These are phyloP conservation scores for Ceratobasidium sp. DNA, from an alignment of 1,284 basidiomycete genomes.

Conservation along the genomic window DNA sequence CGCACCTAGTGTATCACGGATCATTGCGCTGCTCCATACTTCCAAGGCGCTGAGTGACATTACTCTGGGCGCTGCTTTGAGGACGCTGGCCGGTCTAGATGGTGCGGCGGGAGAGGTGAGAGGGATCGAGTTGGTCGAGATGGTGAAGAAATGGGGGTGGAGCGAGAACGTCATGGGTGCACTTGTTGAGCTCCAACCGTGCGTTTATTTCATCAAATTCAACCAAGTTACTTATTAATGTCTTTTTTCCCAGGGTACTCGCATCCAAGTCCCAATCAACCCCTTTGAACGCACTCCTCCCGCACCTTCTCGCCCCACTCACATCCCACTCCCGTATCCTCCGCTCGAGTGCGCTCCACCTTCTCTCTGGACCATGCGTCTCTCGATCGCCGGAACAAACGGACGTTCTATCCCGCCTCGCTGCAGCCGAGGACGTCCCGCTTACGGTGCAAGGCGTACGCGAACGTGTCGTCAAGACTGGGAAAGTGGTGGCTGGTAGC, in stretches of 20 bases:
- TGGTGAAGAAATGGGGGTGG: conserved; percentile 43
- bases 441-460: conserved; percentile 83
- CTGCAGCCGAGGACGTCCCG: conserved; percentile 79
- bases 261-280: neutral
- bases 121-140: neutral
- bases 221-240: neutral
- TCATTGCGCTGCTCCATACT: conserved; percentile 11
- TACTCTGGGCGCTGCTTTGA: neutral
- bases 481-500: conserved; percentile 52
- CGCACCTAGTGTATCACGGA: conserved; percentile 21
- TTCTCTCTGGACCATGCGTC: conserved; percentile 54
- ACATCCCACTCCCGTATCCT: conserved; percentile 38
- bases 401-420: conserved; percentile 73
- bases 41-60: neutral
- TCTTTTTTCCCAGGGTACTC: neutral
- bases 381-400: conserved; percentile 26
- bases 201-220: conserved; percentile 47
- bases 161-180: conserved; percentile 42
- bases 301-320: conserved; percentile 24
- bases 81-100: neutral
- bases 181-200: conserved; percentile 48
- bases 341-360: conserved; percentile 53
- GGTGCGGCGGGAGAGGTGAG: neutral
- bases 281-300: conserved; percentile 10
- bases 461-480: conserved; percentile 81